Evolutionary conservation across 116 monocot genomes (phyloP).

Genomic region (Zostera marina): DNA sequence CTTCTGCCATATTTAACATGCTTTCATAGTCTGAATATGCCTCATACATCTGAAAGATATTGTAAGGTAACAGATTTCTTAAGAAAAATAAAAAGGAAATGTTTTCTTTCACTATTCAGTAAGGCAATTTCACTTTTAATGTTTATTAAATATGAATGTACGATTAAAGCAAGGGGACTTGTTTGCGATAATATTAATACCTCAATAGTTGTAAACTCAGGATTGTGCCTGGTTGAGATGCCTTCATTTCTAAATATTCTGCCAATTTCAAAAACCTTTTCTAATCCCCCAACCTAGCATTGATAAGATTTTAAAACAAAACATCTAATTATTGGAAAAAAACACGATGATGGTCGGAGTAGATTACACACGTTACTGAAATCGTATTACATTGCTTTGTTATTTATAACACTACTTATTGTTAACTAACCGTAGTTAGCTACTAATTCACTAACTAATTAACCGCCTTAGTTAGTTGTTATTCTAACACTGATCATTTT

Average conservation of each 20-base stretch:
- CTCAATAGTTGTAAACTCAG: conserved; percentile 98
- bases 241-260: conserved; percentile 99
- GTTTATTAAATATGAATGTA: neutral
- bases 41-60: conserved; percentile 69
- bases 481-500: too few relatives aligned
- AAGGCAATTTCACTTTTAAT: neutral
- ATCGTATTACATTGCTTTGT: too few relatives aligned
- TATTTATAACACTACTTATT: too few relatives aligned
- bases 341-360: too few relatives aligned
- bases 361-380: too few relatives aligned
- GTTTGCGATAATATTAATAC: conserved; percentile 12
- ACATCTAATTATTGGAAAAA: neutral
- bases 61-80: neutral
- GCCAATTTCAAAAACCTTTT: conserved; percentile 91
- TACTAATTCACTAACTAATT: too few relatives aligned
- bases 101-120: neutral
- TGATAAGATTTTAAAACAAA: neutral
- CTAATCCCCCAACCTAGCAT: conserved; percentile 79
- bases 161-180: neutral
- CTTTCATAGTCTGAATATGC: conserved; percentile 95
- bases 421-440: too few relatives aligned
- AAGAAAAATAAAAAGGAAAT: neutral
- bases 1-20: conserved; percentile 98
- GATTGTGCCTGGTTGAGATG: conserved; percentile 96
- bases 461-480: too few relatives aligned